These are phyloP conservation scores for Lomentospora prolificans DNA, from an alignment of 2,329 filamentous ascomycete species.

Conservation along the genomic window DNA sequence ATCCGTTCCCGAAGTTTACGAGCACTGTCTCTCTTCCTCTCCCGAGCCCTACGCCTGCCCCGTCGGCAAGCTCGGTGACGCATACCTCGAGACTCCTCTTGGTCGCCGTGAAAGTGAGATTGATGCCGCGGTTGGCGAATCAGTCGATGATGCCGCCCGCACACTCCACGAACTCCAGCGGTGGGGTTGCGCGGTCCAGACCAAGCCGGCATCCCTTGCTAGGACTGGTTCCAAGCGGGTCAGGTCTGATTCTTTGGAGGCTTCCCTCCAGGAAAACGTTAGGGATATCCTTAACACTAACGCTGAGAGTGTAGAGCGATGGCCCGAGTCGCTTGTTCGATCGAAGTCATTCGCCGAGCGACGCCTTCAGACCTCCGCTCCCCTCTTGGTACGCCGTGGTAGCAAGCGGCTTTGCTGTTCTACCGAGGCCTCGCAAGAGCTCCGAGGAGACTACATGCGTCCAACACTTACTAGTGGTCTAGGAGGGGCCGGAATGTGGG, in stretches of 20 bases:
- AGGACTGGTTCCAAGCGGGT: constrained; percentile 46
- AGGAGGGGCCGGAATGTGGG: constrained; percentile 6
- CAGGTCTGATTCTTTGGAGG: constrained; percentile 48
- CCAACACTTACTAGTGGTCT: not conserved
- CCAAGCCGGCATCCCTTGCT: constrained; percentile 24
- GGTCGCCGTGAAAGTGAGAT: constrained; percentile 35
- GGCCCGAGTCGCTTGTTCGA: constrained; percentile 28
- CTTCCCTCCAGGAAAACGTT: constrained; percentile 56
- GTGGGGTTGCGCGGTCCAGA: constrained; percentile 14
- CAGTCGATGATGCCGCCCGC: constrained; percentile 44
- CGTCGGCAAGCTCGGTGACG: constrained; percentile 39
- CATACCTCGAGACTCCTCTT: constrained; percentile 38
- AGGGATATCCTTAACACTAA: constrained; percentile 45
- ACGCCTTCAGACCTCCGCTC: not conserved
- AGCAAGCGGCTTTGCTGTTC: constrained; percentile 9
- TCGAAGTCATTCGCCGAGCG: constrained; percentile 13
- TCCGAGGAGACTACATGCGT: constrained; percentile 1
- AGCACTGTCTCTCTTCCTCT: constrained; percentile 40
- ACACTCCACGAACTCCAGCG: constrained; percentile 49
- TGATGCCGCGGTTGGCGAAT: constrained; percentile 24
- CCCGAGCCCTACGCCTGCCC: constrained; percentile 47
- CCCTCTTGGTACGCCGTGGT: not conserved
- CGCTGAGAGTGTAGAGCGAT: constrained; percentile 17
- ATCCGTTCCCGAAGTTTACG: constrained; percentile 47
- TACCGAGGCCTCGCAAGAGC: constrained; percentile 6